These are phyloP conservation scores for Cyclotella sp. DNA, from an alignment of 108 stramenopile species.

Conservation along the genomic window DNA sequence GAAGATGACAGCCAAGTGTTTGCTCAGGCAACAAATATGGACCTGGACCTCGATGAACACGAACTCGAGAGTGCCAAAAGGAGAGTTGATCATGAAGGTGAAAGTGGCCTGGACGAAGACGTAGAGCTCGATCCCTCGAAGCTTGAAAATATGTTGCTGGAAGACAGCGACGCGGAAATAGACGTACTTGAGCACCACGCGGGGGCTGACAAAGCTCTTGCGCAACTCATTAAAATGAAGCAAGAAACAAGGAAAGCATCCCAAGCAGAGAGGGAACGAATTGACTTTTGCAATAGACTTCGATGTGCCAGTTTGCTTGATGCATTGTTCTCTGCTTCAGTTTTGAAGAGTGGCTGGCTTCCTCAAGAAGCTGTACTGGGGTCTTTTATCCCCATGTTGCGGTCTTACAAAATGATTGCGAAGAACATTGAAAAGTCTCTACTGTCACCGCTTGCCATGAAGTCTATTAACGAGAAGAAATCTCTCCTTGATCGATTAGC, in stretches of 20 bases:
- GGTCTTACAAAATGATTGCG: constrained; percentile 47
- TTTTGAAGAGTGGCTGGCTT: constrained; percentile 59
- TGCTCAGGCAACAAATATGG: constrained; percentile 20
- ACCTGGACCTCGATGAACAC: constrained; percentile 52
- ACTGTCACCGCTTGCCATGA: constrained; percentile 33
- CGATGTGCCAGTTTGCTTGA: constrained; percentile 80
- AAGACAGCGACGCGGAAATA: constrained; percentile 79
- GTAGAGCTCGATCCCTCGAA: constrained; percentile 68
- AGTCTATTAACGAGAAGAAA: constrained; percentile 58
- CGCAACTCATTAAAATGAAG: constrained; percentile 81
- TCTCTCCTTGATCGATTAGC: constrained; percentile 66
- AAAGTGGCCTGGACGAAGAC: constrained; percentile 49
- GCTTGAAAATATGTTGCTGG: constrained; percentile 75
- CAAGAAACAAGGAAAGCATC: constrained; percentile 88
- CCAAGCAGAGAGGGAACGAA: constrained; percentile 66
- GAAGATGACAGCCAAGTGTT: constrained; percentile 47
- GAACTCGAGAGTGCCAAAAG: constrained; percentile 9
- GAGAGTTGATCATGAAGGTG: constrained; percentile 22
- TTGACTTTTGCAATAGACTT: constrained; percentile 72
- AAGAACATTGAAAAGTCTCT: constrained; percentile 48
- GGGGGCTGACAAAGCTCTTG: constrained; percentile 86
- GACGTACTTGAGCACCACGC: constrained; percentile 84
- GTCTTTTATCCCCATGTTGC: constrained; percentile 65
- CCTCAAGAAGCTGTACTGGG: constrained; percentile 57
- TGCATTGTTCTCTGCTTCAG: constrained; percentile 51